Conservation (phyloP, 352 stramenopile species). For the Phytophthora constricta region DNA sequence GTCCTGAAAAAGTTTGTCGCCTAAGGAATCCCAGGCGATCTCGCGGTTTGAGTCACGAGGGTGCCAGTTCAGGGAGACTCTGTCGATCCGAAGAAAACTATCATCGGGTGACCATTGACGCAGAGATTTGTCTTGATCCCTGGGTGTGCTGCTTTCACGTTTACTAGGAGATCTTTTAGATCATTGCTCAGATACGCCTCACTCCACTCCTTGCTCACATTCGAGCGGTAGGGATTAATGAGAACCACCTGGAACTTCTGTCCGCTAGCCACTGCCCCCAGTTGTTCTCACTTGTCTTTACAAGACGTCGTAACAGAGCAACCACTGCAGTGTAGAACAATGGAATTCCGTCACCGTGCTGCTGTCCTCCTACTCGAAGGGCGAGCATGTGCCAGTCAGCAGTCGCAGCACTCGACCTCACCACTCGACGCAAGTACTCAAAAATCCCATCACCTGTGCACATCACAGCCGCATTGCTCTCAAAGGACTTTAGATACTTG, state of each 20-base stretch:
- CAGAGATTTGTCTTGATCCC: constrained; percentile 7
- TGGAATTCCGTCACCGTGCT: constrained; percentile 9
- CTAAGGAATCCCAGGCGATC: constrained; percentile 8
- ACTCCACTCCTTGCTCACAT: constrained; percentile 13
- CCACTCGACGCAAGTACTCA: constrained; percentile 29
- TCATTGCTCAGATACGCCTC: constrained; percentile 13
- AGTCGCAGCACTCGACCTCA: constrained; percentile 3
- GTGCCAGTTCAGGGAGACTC: constrained; percentile 17
- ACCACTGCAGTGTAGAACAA: constrained; percentile 22
- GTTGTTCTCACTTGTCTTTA: constrained; percentile 14
- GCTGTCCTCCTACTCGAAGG: constrained; percentile 30
- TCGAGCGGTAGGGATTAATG: constrained; percentile 17
- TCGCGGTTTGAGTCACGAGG: constrained; percentile 7
- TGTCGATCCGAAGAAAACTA: constrained; percentile 20
- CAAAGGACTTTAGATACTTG: constrained; percentile 24
- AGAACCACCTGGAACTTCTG: constrained; percentile 16
- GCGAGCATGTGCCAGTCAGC: constrained; percentile 23
- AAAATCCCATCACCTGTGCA: constrained; percentile 41
- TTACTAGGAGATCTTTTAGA: constrained; percentile 11
- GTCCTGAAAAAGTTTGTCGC: constrained; percentile 1
- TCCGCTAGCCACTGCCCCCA: constrained; percentile 3
- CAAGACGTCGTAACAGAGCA: constrained; percentile 1
- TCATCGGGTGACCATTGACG: constrained; percentile 4
- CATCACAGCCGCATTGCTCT: constrained; percentile 35
- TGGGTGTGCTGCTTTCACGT: constrained; percentile 18